Evolutionary conservation across 768 basidiomycete species (phyloP).

Genomic region (Suillus subaureus): DNA sequence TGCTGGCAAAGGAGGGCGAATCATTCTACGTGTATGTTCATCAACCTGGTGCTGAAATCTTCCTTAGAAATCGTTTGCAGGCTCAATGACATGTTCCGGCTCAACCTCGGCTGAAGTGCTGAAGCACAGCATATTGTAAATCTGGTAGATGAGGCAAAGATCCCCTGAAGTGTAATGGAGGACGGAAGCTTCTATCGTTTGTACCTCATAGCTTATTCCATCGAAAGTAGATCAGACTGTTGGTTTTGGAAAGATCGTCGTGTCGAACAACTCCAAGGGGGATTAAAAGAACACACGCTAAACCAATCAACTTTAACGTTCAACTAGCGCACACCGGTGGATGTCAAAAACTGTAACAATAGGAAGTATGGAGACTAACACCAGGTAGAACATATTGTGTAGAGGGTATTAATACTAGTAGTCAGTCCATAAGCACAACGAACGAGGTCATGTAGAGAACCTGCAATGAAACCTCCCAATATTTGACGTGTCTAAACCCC

Average conservation of each 20-base stretch:
- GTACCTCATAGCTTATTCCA: slow-evolving; percentile 8
- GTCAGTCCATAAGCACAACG: slow-evolving; percentile 15
- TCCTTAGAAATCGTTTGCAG: slow-evolving; percentile 38
- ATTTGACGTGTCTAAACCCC: slow-evolving; percentile 46
- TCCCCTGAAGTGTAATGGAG: slow-evolving; percentile 19
- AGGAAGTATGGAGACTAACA: slow-evolving; percentile 8
- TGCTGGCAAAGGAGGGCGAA: slow-evolving; percentile 73
- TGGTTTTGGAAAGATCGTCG: background rate
- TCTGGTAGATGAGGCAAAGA: slow-evolving; percentile 8
- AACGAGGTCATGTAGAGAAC: slow-evolving; percentile 3
- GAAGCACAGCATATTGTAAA: slow-evolving; percentile 11
- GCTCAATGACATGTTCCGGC: slow-evolving; percentile 90
- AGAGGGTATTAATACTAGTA: slow-evolving; percentile 34
- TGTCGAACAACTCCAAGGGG: background rate
- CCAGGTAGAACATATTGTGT: slow-evolving; percentile 22
- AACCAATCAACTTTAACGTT: background rate
- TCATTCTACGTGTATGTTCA: slow-evolving; percentile 83
- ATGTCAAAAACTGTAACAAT: background rate
- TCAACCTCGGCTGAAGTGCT: slow-evolving; percentile 64
- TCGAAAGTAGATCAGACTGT: background rate
- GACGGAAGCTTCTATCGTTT: slow-evolving; percentile 26
- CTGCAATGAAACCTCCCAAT: background rate
- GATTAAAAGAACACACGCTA: background rate
- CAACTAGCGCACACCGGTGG: background rate
- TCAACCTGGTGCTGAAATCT: slow-evolving; percentile 4